phyloP scores from a whole-genome alignment of 495 filamentous ascomycete species.

The Aspergillus nidulans region DNA sequence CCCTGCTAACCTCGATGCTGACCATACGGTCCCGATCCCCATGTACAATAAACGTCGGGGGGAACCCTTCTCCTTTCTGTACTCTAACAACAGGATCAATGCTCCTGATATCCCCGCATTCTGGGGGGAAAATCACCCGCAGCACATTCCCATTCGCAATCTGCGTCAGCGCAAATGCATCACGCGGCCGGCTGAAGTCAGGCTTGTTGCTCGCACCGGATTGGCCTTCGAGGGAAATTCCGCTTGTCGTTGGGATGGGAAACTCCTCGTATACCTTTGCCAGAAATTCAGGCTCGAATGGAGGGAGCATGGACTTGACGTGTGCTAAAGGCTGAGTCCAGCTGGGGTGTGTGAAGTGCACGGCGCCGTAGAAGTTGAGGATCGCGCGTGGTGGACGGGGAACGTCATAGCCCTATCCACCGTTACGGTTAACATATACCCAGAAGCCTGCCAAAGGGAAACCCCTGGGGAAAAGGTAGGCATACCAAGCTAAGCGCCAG shows the following conservation, averaged over 20 bases:
- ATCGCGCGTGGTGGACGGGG: conserved; percentile 25
- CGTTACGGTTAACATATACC: neutral
- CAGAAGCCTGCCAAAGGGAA: no score
- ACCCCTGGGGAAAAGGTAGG: neutral
- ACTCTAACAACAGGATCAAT: conserved; percentile 23
- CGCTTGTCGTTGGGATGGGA: conserved; percentile 26
- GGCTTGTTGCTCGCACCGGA: conserved; percentile 20
- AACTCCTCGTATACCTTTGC: conserved; percentile 24
- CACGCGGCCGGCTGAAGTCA: conserved; percentile 27
- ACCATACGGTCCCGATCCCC: conserved; percentile 28
- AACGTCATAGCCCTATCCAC: conserved; percentile 25
- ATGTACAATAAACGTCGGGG: conserved; percentile 32
- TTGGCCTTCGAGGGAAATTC: conserved; percentile 30
- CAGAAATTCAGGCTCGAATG: conserved; percentile 17
- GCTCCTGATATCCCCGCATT: neutral
- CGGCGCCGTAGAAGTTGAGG: conserved; percentile 34
- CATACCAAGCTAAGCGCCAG: conserved; percentile 28
- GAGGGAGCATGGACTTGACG: conserved; percentile 41
- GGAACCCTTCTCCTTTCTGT: conserved; percentile 19
- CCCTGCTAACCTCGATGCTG: conserved; percentile 25
- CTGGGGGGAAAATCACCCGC: conserved; percentile 19
- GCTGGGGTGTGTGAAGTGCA: conserved; percentile 37
- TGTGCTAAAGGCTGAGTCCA: conserved; percentile 63
- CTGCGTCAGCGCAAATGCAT: conserved; percentile 34
- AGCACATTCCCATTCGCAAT: conserved; percentile 30